Conservation (phyloP, 768 basidiomycete species). For the Serpula lacrymans region DNA sequence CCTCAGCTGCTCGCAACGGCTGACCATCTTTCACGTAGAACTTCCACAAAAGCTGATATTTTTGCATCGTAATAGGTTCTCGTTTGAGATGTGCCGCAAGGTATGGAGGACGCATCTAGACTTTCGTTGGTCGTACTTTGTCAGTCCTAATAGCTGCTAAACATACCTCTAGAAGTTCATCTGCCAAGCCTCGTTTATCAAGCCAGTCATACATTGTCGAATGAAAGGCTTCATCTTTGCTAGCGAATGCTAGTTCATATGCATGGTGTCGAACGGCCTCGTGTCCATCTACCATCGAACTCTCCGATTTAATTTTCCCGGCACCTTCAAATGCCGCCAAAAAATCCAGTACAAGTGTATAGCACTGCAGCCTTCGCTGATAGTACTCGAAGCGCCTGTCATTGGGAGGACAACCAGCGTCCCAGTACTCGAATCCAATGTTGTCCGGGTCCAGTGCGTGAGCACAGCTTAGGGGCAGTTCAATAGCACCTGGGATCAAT, state of each 20-base stretch:
- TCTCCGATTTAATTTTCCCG: slow-evolving; percentile 33
- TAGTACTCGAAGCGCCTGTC: slow-evolving; percentile 59
- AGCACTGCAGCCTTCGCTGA: slow-evolving; percentile 67
- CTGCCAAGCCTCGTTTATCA: slow-evolving; percentile 71
- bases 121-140: slow-evolving; percentile 8
- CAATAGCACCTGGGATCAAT: slow-evolving; percentile 62
- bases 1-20: slow-evolving; percentile 82
- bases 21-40: slow-evolving; percentile 93
- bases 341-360: slow-evolving; percentile 81
- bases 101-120: slow-evolving; percentile 79
- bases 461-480: slow-evolving; percentile 83
- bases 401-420: slow-evolving; percentile 51
- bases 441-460: slow-evolving; percentile 72
- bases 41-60: slow-evolving; percentile 92
- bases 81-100: slow-evolving; percentile 85
- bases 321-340: slow-evolving; percentile 76
- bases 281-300: slow-evolving; percentile 19
- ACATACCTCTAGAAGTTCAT: slow-evolving; percentile 85
- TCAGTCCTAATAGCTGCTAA: slow-evolving; percentile 4
- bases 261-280: slow-evolving; percentile 80
- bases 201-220: slow-evolving; percentile 95
- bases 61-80: slow-evolving; percentile 75
- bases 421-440: slow-evolving; percentile 75
- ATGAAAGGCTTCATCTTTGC: slow-evolving; percentile 92
- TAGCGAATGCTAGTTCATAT: slow-evolving; percentile 80